Conservation (phyloP, 2,329 filamentous ascomycete species). For the Calonectria pauciramosa region DNA sequence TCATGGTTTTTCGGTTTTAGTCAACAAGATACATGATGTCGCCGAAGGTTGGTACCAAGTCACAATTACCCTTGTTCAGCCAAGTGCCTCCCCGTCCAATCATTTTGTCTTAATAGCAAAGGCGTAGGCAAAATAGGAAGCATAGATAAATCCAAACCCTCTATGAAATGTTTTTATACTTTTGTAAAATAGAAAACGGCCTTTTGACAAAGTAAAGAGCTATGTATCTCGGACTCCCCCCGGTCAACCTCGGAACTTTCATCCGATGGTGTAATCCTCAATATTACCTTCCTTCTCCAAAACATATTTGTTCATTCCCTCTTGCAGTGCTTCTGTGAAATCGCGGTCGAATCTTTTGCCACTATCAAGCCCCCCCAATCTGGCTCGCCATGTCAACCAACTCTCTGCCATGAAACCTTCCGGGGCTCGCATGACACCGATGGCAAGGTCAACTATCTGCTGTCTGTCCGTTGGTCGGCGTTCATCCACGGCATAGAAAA, state of each 20-base stretch:
- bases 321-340: constrained; percentile 52
- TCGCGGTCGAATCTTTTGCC: constrained; percentile 54
- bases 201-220: background rate
- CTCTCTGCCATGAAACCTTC: constrained; percentile 59
- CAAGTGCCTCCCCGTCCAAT: background rate
- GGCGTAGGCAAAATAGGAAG: background rate
- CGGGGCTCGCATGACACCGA: constrained; percentile 59
- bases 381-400: constrained; percentile 62
- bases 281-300: constrained; percentile 51
- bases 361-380: constrained; percentile 49
- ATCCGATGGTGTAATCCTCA: constrained; percentile 46
- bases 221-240: constrained; percentile 28
- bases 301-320: constrained; percentile 56
- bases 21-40: background rate
- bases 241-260: constrained; percentile 35
- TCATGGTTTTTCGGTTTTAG: background rate
- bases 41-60: background rate
- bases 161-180: background rate
- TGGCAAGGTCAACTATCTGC: constrained; percentile 57
- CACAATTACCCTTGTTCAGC: background rate
- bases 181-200: background rate
- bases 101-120: background rate
- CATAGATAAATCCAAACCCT: no score
- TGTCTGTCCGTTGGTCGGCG: constrained; percentile 47
- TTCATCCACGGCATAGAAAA: constrained; percentile 51